phyloP scores from a whole-genome alignment of 2,329 filamentous ascomycete genomes.

The Beauveria medogensis region DNA sequence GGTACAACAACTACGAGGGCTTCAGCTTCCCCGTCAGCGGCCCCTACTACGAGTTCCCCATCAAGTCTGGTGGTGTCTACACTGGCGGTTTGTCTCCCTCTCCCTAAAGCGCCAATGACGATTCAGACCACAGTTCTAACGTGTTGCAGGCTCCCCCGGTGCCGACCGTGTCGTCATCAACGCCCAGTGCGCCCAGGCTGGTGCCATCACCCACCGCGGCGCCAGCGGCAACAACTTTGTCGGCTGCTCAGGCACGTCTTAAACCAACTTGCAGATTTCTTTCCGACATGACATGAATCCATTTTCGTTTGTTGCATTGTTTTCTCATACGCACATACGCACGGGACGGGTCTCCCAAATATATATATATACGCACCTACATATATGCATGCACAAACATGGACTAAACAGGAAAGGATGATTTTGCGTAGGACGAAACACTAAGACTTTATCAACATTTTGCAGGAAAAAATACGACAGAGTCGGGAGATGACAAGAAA shows the following conservation, averaged over 20 bases:
- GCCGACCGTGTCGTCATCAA: slow-evolving; percentile 57
- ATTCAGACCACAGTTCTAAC: not conserved
- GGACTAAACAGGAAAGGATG: not conserved
- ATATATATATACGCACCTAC: not conserved
- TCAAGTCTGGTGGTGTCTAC: slow-evolving; percentile 44
- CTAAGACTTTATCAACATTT: slow-evolving; percentile 10
- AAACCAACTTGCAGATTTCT: slow-evolving; percentile 1
- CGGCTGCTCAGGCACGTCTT: slow-evolving; percentile 34
- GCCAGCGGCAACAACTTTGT: slow-evolving; percentile 57
- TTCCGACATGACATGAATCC: not conserved
- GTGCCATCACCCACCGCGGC: slow-evolving; percentile 57
- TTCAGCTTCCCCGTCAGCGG: slow-evolving; percentile 49
- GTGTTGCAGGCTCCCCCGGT: slow-evolving; percentile 45
- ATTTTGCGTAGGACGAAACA: slow-evolving; percentile 1
- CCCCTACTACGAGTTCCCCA: slow-evolving; percentile 57
- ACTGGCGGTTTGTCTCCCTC: slow-evolving; percentile 38
- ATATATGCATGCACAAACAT: not conserved
- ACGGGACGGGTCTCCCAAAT: not conserved
- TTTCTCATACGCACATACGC: not conserved
- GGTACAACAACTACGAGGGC: slow-evolving; percentile 54
- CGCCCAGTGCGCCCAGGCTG: slow-evolving; percentile 42
- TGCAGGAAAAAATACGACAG: slow-evolving; percentile 1
- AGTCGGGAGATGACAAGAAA: not conserved
- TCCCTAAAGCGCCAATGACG: not conserved
- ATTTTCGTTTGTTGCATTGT: slow-evolving; percentile 6